Percentiles rank a stretch among this genome's conserved stretches.
Conservation (phyloP, 164 flowering plant genomes). For the Aristolochia fimbriata region DNA sequence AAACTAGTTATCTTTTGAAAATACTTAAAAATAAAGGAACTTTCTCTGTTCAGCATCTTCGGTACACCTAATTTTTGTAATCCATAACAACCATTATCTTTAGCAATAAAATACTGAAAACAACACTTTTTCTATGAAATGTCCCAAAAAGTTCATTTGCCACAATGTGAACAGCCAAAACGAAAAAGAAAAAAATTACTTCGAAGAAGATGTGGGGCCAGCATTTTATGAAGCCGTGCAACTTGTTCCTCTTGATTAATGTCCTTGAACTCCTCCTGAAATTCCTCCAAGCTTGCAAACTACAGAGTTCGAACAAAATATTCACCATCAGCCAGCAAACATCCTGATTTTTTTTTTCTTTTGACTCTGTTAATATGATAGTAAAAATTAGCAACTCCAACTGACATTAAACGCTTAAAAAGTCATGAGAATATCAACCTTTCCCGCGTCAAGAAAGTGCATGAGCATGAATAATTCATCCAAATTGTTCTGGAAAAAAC, state of each 20-base stretch:
- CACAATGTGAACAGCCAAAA: not conserved
- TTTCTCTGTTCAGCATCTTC: no score
- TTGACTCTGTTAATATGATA: not conserved
- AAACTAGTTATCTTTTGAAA: no score
- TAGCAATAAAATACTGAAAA: no score
- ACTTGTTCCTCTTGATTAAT: slow-evolving; percentile 97
- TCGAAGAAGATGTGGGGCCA: slow-evolving; percentile 97
- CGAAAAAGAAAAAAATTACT: slow-evolving; percentile 26
- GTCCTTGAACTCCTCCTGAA: slow-evolving; percentile 94
- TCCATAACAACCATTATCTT: no score
- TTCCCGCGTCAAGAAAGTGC: slow-evolving; percentile 99
- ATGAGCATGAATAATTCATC: slow-evolving; percentile 99
- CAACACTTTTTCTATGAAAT: no score
- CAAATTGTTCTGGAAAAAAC: slow-evolving; percentile 74
- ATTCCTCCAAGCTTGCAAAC: slow-evolving; percentile 94
- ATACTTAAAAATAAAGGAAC: no score
- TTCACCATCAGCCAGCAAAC: not conserved
- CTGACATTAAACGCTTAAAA: not conserved
- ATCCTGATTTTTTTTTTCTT: not conserved
- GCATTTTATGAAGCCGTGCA: slow-evolving; percentile 90
- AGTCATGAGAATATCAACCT: slow-evolving; percentile 43
- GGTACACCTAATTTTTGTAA: no score
- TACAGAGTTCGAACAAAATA: slow-evolving; percentile 22
- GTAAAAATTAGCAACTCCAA: not conserved
- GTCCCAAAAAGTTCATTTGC: no score